A percentile compares a stretch with the other conserved stretches of the same genome.
These are phyloP conservation scores for Coelastrella sp. DNA, from an alignment of 139 green algal genomes.

Conservation along the genomic window DNA sequence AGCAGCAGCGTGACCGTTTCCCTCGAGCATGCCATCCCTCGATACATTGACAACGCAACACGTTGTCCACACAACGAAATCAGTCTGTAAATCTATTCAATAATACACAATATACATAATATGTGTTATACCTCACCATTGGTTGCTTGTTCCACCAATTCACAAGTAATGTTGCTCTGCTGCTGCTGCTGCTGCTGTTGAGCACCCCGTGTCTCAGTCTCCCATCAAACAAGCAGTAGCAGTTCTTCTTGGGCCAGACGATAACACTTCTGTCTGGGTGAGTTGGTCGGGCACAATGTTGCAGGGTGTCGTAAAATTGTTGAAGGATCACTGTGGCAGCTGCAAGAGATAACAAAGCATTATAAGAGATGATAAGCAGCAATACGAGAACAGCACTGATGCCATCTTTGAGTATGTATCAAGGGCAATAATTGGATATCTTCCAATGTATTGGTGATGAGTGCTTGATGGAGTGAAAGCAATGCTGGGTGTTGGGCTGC, in stretches of 20 bases:
- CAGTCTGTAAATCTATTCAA: background rate
- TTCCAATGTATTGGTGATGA: too few species aligned
- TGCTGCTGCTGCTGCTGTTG: background rate
- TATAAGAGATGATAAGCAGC: background rate
- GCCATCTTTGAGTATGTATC: too few species aligned
- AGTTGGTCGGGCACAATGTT: slow-evolving; percentile 48
- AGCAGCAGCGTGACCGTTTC: too few species aligned
- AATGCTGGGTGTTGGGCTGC: too few species aligned
- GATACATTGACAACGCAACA: background rate
- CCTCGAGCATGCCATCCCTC: background rate
- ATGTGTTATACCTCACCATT: background rate
- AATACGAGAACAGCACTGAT: too few species aligned
- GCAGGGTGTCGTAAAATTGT: slow-evolving; percentile 60
- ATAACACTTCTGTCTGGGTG: slow-evolving; percentile 54
- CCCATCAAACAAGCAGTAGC: slow-evolving; percentile 44
- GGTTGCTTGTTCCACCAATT: background rate
- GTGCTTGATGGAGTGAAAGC: too few species aligned
- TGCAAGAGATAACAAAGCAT: too few species aligned
- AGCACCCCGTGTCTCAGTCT: background rate
- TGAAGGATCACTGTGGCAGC: slow-evolving; percentile 76
- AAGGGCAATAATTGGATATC: too few species aligned
- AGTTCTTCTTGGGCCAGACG: slow-evolving; percentile 60
- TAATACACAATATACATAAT: too few species aligned
- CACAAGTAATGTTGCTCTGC: background rate
- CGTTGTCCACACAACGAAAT: background rate